phyloP scores from a whole-genome alignment of 352 stramenopile species.

The Phytophthora cajani region DNA sequence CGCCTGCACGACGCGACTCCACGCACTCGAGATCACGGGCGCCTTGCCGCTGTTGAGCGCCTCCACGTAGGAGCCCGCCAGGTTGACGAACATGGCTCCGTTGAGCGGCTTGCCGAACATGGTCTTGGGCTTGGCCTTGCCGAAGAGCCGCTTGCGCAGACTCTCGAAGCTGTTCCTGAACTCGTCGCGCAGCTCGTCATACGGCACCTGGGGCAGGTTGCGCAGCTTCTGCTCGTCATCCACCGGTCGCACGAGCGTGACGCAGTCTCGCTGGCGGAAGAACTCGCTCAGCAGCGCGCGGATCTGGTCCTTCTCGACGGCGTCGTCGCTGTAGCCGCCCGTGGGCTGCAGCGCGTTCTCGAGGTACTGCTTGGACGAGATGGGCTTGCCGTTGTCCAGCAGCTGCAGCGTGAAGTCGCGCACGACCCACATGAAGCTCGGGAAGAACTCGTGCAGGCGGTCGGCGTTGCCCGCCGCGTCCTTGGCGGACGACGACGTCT shows the following conservation, averaged over 20 bases:
- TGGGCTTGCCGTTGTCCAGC: constrained; percentile 86
- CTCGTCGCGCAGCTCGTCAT: constrained; percentile 80
- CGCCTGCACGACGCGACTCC: constrained; percentile 87
- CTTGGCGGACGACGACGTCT: constrained; percentile 59
- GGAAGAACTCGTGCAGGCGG: constrained; percentile 84
- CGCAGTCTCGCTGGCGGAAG: constrained; percentile 88
- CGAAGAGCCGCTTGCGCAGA: constrained; percentile 69
- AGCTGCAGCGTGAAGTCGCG: constrained; percentile 91
- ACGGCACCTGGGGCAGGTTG: constrained; percentile 70
- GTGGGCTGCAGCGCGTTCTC: constrained; percentile 87
- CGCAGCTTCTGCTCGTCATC: constrained; percentile 87
- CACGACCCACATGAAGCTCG: constrained; percentile 90
- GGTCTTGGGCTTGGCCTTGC: constrained; percentile 84
- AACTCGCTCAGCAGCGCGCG: constrained; percentile 79
- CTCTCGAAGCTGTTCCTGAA: constrained; percentile 81
- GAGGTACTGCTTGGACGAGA: constrained; percentile 90
- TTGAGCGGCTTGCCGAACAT: constrained; percentile 88
- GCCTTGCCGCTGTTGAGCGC: constrained; percentile 89
- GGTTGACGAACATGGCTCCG: constrained; percentile 87
- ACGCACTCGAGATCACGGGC: constrained; percentile 90
- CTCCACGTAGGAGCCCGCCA: constrained; percentile 84
- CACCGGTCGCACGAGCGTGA: constrained; percentile 90
- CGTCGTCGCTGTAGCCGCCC: constrained; percentile 80
- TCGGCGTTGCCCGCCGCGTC: constrained; percentile 38
- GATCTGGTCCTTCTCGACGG: constrained; percentile 83